phyloP scores from a whole-genome alignment of 2,329 filamentous ascomycete species.

The Paraphaeosphaeria minitans region DNA sequence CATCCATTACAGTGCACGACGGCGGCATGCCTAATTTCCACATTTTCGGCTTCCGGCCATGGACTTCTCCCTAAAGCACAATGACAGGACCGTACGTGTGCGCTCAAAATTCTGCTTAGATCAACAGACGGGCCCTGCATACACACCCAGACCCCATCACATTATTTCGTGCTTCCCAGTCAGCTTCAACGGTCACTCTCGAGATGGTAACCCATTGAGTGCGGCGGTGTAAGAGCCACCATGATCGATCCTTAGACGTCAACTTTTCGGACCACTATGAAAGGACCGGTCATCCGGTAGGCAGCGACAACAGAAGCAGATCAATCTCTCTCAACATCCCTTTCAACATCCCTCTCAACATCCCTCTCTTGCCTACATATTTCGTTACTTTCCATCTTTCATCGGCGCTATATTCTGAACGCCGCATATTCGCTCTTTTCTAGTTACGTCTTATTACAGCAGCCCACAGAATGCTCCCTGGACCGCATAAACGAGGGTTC shows the following conservation, averaged over 20 bases:
- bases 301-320: neutral
- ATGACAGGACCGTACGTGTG: slow-evolving; percentile 5
- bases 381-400: neutral
- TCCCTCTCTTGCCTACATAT: neutral
- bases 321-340: neutral
- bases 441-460: neutral
- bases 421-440: neutral
- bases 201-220: neutral
- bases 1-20: neutral
- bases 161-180: slow-evolving; percentile 12
- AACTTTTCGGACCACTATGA: neutral
- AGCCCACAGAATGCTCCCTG: slow-evolving; percentile 17
- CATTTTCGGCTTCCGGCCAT: slow-evolving; percentile 7
- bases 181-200: slow-evolving; percentile 5
- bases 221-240: slow-evolving; percentile 7
- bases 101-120: slow-evolving; percentile 11
- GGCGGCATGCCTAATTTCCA: slow-evolving; percentile 13
- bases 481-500: slow-evolving; percentile 15
- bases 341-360: neutral
- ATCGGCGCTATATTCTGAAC: neutral
- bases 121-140: slow-evolving; percentile 11
- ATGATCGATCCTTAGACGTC: neutral
- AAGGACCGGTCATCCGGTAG: neutral
- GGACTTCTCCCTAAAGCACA: slow-evolving; percentile 2
- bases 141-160: slow-evolving; percentile 13